Base-by-base conservation (phyloP, 2,329 filamentous ascomycete species). In the Aspergillus hiratsukae region DNA sequence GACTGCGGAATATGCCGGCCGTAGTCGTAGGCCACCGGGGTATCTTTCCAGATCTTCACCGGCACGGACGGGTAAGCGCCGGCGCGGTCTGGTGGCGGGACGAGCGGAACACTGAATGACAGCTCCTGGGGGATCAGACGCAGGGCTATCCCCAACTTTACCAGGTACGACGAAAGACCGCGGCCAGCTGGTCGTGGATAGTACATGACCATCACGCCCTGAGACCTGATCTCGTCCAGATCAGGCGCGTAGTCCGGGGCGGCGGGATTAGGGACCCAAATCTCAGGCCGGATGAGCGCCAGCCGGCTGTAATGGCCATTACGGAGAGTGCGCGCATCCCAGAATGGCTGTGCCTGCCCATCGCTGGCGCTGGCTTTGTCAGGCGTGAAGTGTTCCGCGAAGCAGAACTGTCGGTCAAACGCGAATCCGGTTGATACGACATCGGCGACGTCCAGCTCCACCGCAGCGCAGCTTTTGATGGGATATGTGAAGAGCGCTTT, bases 401-500 rank as follows among this genome's bases (percentile, higher is more conserved):
- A 90, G 49, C 85, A 87, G 76, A 91, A 96, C 63, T 93, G 83
- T 5, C 91, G 84, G 73, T 97, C 91, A 72, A 88, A 89, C 69
- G 87, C 83, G 55, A 96, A 79, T 2, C 91, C 91, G 2, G 83
- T 84, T 5, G 83, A 77, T 48, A 90, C 74, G 17, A 94, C 80
- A 53, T 83, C 81, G 58, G 83, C 83, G 58, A 80, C 76, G 52
- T 82, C 75, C 49, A 96, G 73, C 74, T 94, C 90, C 54, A 96
- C 85, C 28, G 88, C 89, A 55, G 78, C 79, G 71, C 91, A 96
- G 55, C 88, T 90, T 75, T 95, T 93, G 71, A 96, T 76, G 0
- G 92, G 91, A 71, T 94, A 93, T 58, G 91, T 82, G 75, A 86
- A 87, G 52, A 96, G 78, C 54, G 88, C 89, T 71, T 90, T 87